A percentile compares a stretch with the other conserved stretches of the same genome.
Evolutionary conservation across 169 alveolate genomes (phyloP).

Genomic region (Cryptosporidium ryanae): DNA sequence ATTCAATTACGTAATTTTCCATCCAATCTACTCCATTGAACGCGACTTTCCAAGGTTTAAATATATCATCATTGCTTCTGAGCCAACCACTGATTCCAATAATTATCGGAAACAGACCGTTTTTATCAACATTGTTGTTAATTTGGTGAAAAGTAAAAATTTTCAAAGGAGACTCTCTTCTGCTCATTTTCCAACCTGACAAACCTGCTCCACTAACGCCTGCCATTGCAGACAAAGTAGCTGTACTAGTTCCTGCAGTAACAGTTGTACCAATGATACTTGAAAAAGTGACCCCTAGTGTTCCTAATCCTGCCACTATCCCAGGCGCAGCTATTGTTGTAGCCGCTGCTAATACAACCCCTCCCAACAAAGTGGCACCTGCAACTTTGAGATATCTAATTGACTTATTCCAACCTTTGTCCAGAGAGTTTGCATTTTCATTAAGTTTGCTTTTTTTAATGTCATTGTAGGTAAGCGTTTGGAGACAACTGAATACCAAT

Average conservation of each 20-base stretch:
- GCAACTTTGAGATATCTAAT: slow-evolving; percentile 56
- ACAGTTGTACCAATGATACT: slow-evolving; percentile 42
- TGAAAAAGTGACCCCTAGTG: slow-evolving; percentile 49
- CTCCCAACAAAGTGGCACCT: slow-evolving; percentile 63
- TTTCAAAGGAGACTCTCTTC: slow-evolving; percentile 72
- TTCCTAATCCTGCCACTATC: slow-evolving; percentile 60
- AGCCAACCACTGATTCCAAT: slow-evolving; percentile 73
- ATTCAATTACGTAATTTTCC: slow-evolving; percentile 58
- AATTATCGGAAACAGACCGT: slow-evolving; percentile 53
- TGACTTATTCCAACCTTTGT: slow-evolving; percentile 59
- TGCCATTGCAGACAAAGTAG: slow-evolving; percentile 60
- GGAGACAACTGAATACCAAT: slow-evolving; percentile 27
- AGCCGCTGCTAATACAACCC: slow-evolving; percentile 63
- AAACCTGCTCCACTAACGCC: slow-evolving; percentile 71
- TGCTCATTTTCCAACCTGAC: slow-evolving; percentile 75
- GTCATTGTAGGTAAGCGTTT: slow-evolving; percentile 42
- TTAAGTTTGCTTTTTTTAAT: slow-evolving; percentile 23
- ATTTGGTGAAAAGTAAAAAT: slow-evolving; percentile 43
- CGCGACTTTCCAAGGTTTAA: slow-evolving; percentile 48
- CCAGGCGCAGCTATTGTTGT: slow-evolving; percentile 74
- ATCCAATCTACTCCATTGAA: slow-evolving; percentile 73
- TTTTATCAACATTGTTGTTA: neutral
- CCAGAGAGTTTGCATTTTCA: slow-evolving; percentile 16
- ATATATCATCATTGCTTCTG: slow-evolving; percentile 40
- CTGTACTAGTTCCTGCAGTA: slow-evolving; percentile 63